phyloP scores from a whole-genome alignment of 2,329 filamentous ascomycete genomes.

The Stemphylium lycopersici region DNA sequence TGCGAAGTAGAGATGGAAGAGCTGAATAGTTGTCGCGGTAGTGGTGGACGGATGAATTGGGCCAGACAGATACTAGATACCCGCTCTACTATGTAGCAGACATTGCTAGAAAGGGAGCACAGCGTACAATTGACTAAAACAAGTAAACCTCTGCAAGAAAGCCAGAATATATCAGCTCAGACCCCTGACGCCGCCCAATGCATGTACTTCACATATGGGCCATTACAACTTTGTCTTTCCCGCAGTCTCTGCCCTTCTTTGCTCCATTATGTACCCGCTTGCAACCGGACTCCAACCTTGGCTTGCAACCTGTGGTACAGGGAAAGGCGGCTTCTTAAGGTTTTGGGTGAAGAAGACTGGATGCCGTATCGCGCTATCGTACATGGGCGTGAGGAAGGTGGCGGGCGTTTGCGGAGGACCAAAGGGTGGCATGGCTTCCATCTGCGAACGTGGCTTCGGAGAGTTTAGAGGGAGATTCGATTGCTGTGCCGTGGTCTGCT shows the following conservation, averaged over 20 bases:
- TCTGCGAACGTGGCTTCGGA: conserved; percentile 49
- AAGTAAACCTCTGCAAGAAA: not conserved
- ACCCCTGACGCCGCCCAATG: conserved; percentile 7
- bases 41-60: not conserved
- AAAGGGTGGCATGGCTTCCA: conserved; percentile 57
- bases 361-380: conserved; percentile 67
- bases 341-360: conserved; percentile 77
- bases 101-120: not conserved
- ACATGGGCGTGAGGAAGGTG: conserved; percentile 36
- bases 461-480: not conserved
- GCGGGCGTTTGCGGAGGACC: conserved; percentile 22
- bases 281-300: conserved; percentile 52
- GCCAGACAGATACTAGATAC: not conserved
- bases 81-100: conserved; percentile 1
- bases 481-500: not conserved
- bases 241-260: conserved; percentile 19
- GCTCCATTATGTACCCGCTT: conserved; percentile 51
- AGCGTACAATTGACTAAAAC: not conserved
- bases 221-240: conserved; percentile 40
- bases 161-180: not conserved
- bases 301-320: conserved; percentile 45
- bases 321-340: conserved; percentile 62
- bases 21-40: not conserved
- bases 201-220: not conserved
- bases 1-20: not conserved